Evolutionary conservation across 768 basidiomycete species (phyloP).

Genomic region (Naganishia onofrii): DNA sequence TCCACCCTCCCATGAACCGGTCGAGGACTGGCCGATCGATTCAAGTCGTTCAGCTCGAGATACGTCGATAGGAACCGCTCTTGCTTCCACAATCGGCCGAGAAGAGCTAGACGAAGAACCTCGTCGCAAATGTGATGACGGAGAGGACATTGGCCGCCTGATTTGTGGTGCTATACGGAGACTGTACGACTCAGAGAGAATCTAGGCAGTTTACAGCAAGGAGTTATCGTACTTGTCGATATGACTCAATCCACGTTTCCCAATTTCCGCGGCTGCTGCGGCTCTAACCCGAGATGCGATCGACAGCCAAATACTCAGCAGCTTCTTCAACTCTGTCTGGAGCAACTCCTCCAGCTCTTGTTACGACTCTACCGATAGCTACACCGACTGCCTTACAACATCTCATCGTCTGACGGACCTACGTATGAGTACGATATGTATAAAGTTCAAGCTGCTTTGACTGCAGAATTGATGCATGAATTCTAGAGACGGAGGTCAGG

Average conservation of each 20-base stretch:
- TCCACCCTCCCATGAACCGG: constrained; percentile 50
- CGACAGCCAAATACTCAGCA: too few relatives aligned
- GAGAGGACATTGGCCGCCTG: background rate
- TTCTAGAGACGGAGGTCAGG: too few relatives aligned
- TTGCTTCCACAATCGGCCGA: constrained; percentile 3
- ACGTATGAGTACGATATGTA: too few relatives aligned
- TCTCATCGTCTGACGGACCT: too few relatives aligned
- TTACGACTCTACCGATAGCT: too few relatives aligned
- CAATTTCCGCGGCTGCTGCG: background rate
- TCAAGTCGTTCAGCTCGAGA: constrained; percentile 36
- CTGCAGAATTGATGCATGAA: too few relatives aligned
- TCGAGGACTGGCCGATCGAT: constrained; percentile 44
- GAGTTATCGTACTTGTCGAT: background rate
- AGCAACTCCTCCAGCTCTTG: too few relatives aligned
- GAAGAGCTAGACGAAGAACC: constrained; percentile 12
- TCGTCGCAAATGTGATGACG: background rate
- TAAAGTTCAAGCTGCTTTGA: too few relatives aligned
- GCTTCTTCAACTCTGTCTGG: too few relatives aligned
- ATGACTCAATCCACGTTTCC: background rate
- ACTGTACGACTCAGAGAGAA: background rate
- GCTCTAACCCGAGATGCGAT: background rate
- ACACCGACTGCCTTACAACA: too few relatives aligned
- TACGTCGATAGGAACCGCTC: constrained; percentile 22
- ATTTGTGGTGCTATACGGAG: background rate
- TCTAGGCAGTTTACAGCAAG: background rate